These are phyloP conservation scores for Casaregolazyma lundiana DNA, from an alignment of 1,139 yeast species.

Conservation along the genomic window DNA sequence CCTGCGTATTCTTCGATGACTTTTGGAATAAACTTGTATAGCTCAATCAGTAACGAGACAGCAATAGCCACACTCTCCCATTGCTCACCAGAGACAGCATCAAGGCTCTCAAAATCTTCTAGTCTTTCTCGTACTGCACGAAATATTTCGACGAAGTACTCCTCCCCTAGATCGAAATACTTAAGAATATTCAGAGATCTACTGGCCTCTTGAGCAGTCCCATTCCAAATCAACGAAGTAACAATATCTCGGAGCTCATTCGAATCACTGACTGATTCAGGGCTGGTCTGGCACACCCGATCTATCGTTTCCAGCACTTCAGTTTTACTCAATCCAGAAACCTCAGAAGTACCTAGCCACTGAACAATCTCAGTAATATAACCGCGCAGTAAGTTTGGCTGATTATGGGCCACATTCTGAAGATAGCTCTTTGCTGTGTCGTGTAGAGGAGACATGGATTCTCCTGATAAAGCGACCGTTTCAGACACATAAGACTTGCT, in stretches of 20 bases:
- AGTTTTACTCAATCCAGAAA: constrained; percentile 29
- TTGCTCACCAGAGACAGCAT: background rate
- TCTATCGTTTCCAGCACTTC: constrained; percentile 56
- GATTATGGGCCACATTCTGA: constrained; percentile 53
- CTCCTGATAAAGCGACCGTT: constrained; percentile 46
- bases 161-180: background rate
- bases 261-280: constrained; percentile 33
- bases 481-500: constrained; percentile 62
- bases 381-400: constrained; percentile 62
- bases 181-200: background rate
- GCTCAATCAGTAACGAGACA: constrained; percentile 57
- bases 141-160: background rate
- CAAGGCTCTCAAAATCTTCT: background rate
- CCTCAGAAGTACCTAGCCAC: constrained; percentile 35
- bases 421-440: constrained; percentile 49
- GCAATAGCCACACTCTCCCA: constrained; percentile 44
- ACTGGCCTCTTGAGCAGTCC: constrained; percentile 63
- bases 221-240: constrained; percentile 51
- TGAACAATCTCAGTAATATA: constrained; percentile 52
- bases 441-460: constrained; percentile 32
- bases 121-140: background rate
- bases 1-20: constrained; percentile 51
- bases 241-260: constrained; percentile 25
- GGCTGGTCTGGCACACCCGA: constrained; percentile 51
- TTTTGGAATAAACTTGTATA: constrained; percentile 50